phyloP scores from a whole-genome alignment of 805 yeast genomes.

The Lipomyces starkeyi region DNA sequence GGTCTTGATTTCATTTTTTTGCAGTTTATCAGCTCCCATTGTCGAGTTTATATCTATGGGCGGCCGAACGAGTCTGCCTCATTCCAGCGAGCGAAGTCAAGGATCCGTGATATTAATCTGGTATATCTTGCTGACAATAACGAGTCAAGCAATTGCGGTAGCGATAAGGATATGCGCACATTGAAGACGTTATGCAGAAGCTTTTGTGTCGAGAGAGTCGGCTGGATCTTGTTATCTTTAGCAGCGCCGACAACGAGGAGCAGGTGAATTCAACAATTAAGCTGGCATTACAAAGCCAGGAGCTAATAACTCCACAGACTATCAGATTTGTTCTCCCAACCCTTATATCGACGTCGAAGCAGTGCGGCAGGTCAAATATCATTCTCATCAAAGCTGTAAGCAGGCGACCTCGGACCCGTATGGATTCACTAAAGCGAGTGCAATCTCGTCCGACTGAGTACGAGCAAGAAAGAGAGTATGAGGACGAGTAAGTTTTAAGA shows the following conservation, averaged over 20 bases:
- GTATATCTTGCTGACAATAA: constrained; percentile 11
- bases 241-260: constrained; percentile 22
- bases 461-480: constrained; percentile 2
- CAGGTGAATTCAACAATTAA: background rate
- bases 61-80: constrained; percentile 23
- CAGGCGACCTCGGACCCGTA: constrained; percentile 24
- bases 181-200: constrained; percentile 12
- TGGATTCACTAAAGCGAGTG: constrained; percentile 30
- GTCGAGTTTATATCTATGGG: constrained; percentile 31
- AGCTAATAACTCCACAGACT: background rate
- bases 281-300: background rate
- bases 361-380: constrained; percentile 26
- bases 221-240: constrained; percentile 29
- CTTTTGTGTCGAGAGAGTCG: constrained; percentile 24
- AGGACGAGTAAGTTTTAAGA: background rate
- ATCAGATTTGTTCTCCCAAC: constrained; percentile 21
- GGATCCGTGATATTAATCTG: constrained; percentile 16
- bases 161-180: constrained; percentile 5
- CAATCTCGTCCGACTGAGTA: constrained; percentile 5
- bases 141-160: background rate
- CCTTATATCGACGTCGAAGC: constrained; percentile 18
- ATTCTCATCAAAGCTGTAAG: constrained; percentile 19
- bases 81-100: constrained; percentile 23
- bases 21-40: constrained; percentile 29
- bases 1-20: constrained; percentile 33